Evolutionary conservation across 2,329 filamentous ascomycete genomes (phyloP), one percentile per base, ranked within the genome.

Genomic region (Phyllosticta paracitricarpa): DNA sequence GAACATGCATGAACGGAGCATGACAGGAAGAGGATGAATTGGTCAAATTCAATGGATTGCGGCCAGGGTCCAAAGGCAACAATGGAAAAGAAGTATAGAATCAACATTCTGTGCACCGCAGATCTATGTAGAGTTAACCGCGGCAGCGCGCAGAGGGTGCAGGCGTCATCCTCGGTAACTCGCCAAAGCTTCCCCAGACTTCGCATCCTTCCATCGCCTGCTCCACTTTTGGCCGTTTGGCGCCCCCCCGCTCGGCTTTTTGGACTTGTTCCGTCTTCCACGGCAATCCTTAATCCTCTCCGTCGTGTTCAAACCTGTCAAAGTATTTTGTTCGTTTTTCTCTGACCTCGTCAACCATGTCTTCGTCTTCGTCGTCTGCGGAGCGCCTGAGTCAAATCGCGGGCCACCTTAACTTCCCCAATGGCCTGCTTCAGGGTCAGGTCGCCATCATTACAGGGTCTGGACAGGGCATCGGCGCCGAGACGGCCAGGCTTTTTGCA

Each of bases 381-480:
- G 72, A 73, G 51, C 84, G 88, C 65, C 78, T 89, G 57, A 78
- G 82, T 51, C 89, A 94, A 75, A 84, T 95, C 67, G 83, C 87
- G 48, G 82, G 82, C 64, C 90, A 95, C 74, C 83, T 96, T 68
- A 92, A 91, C 77, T 93, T 86, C 77, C 89, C 91, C 48, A 82
- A 84, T 70, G 91, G 91, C 62, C 79, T 96, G 73, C 83, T 96
- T 60, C 82, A 82, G 30, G 88, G 88, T 58, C 90, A 96, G 72
- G 84, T 88, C 17, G 91, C 91, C 69, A 95, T 96, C 73, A 88
- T 96, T 72, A 96, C 91, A 2, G 90, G 91, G 54, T 85, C 86
- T 19, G 90, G 89, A 8, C 90, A 95, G 73, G 91, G 91, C 63
- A 96, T 96, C 72, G 91, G 91, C 25, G 91, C 90, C 28, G 91